Base-by-base conservation (phyloP, 495 filamentous ascomycete species). In the Penicillium fimorum region DNA sequence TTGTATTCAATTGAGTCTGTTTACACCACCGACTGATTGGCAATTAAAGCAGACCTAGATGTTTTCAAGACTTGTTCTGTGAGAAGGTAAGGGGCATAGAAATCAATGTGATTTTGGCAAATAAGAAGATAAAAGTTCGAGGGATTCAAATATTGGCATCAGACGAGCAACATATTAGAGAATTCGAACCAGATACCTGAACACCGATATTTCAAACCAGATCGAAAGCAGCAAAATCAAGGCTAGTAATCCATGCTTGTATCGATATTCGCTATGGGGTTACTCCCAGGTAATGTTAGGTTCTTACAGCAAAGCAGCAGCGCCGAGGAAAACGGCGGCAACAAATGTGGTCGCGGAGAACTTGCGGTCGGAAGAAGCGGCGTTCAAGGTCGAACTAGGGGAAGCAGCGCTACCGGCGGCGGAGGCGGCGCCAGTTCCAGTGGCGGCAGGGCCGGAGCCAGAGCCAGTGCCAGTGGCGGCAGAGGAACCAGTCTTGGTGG, bases 311-410 rank as follows among this genome's bases (percentile, higher is more conserved):
- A 71, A 62, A 25, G 72, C 73, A 10, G 73, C 73, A 44, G 71
- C 69, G 5, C 72, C 73, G 24, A 72, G 52, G 50, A 76, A 76
- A 15, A 76, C 58, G 20, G 70, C 72, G 33, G 73, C 73, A 48
- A 62, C 70, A 56, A 76, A 64, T 10, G 69, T 65, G 25, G 70
- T 71, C 44, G 66, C 65, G 35, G 69, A 70, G 50, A 74, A 58
- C 50, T 75, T 66, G n/a, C 61, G 62, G 47, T 68, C 64, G 25
- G 50, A 54, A 3, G 50, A 40, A 48, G 63, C 63, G 40, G 55
- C 64, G 32, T 32, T 47, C 42, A 47, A 43, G 32, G 53, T 54
- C 8, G 38, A 18, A 12, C 57, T 25, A 32, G 59, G 45, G 22
- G 47, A 40, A 4, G 60, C 55, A 15, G 49, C 55, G 17, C 30